Conservation (phyloP, 2,329 filamentous ascomycete species). For the Colletotrichum sp. region DNA sequence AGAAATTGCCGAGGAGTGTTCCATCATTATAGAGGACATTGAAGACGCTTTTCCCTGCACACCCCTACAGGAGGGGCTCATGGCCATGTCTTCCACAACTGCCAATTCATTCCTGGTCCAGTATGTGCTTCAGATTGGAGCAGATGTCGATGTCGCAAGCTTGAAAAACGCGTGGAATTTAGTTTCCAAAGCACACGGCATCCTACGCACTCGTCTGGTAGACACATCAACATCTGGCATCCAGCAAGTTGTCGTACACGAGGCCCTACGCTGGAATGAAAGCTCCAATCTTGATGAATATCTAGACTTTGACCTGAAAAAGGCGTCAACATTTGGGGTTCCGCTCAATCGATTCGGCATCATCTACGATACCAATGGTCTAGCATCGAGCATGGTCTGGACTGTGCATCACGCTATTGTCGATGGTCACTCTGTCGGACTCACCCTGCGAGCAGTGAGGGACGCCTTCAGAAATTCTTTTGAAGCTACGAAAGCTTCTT, state of each 20-base stretch:
- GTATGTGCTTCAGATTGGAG: not conserved
- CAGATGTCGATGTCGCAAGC: not conserved
- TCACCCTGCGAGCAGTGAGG: slow-evolving; percentile 2
- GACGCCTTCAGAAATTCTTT: not conserved
- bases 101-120: slow-evolving; percentile 4
- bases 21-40: not conserved
- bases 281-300: slow-evolving; percentile 5
- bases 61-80: slow-evolving; percentile 4
- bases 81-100: slow-evolving; percentile 6
- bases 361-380: not conserved
- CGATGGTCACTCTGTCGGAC: slow-evolving; percentile 11
- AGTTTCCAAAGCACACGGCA: slow-evolving; percentile 15
- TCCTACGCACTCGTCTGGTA: slow-evolving; percentile 26
- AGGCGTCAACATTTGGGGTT: slow-evolving; percentile 8
- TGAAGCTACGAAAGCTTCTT: not conserved
- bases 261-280: slow-evolving; percentile 1
- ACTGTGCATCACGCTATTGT: slow-evolving; percentile 20
- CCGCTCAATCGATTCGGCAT: slow-evolving; percentile 24
- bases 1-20: not conserved
- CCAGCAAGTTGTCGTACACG: slow-evolving; percentile 56
- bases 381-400: slow-evolving; percentile 19
- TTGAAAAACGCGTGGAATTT: slow-evolving; percentile 10
- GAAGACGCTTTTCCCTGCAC: slow-evolving; percentile 14
- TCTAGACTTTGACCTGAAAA: not conserved
- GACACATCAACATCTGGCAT: not conserved